Conservation (phyloP, 208 protist genomes). For the Crithidia brevicula region DNA sequence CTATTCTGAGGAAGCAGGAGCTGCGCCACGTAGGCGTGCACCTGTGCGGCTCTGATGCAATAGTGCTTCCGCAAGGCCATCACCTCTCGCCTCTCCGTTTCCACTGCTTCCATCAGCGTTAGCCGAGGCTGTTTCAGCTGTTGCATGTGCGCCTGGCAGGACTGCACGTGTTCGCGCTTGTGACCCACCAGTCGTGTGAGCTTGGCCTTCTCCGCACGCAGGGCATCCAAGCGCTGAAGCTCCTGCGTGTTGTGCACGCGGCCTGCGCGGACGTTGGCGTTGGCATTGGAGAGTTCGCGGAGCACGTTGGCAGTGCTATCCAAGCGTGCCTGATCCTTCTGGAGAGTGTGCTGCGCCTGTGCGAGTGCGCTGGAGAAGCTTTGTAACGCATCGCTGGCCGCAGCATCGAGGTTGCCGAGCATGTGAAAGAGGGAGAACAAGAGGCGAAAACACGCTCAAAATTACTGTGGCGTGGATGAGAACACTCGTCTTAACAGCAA, state of each 20-base stretch:
- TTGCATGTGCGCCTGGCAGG: constrained; percentile 26
- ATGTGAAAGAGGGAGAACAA: too few species aligned
- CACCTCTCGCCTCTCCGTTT: constrained; percentile 15
- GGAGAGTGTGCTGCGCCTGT: constrained; percentile 40
- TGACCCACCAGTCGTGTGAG: constrained; percentile 21
- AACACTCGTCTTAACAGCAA: too few species aligned
- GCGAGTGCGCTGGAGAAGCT: constrained; percentile 47
- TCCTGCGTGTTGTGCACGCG: constrained; percentile 30
- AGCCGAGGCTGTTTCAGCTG: constrained; percentile 29
- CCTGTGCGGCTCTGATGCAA: constrained; percentile 14
- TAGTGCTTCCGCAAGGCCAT: constrained; percentile 25
- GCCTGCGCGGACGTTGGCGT: constrained; percentile 9
- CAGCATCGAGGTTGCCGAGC: constrained; percentile 40
- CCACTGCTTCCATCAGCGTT: constrained; percentile 8
- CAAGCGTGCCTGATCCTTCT: constrained; percentile 42
- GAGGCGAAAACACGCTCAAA: neutral
- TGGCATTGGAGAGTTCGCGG: constrained; percentile 12
- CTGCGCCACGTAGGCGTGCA: constrained; percentile 27
- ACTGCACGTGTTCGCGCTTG: constrained; percentile 23
- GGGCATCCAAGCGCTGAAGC: constrained; percentile 34
- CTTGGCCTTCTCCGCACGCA: constrained; percentile 45
- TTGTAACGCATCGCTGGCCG: constrained; percentile 39
- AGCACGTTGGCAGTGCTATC: constrained; percentile 18
- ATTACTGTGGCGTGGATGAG: too few species aligned
- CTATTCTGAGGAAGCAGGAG: constrained; percentile 17